Conservation (phyloP, 306 rosid genomes). For the Quercus gilva region DNA sequence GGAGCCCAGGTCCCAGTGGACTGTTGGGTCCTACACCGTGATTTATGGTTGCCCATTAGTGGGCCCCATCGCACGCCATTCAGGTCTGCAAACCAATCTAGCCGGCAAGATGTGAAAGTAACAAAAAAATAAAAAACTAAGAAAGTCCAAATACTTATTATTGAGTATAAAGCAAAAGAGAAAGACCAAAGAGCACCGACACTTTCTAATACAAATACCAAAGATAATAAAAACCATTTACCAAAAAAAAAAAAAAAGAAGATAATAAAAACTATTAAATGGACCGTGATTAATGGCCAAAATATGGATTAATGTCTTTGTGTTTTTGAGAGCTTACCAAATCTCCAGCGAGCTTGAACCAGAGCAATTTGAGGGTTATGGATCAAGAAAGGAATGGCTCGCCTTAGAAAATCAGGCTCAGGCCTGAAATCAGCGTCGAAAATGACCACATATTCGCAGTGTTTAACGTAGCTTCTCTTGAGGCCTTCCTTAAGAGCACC, state of each 20-base stretch:
- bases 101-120: constrained; percentile 19
- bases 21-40: constrained; percentile 50
- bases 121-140: not conserved
- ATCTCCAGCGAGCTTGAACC: constrained; percentile 99
- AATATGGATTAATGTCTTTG: not conserved
- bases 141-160: not conserved
- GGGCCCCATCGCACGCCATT: constrained; percentile 36
- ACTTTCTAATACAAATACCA: constrained; percentile 18
- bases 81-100: constrained; percentile 14
- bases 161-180: not conserved
- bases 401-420: constrained; percentile 79
- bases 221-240: not conserved
- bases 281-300: constrained; percentile 18
- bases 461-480: constrained; percentile 81
- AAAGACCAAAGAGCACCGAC: constrained; percentile 56
- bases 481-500: constrained; percentile 96
- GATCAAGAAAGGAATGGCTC: constrained; percentile 86
- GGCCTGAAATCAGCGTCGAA: constrained; percentile 96
- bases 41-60: constrained; percentile 44
- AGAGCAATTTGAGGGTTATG: constrained; percentile 80
- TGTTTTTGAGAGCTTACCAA: constrained; percentile 47
- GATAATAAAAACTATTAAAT: not conserved
- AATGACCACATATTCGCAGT: constrained; percentile 87
- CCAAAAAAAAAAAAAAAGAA: too few relatives aligned
- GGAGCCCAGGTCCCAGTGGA: not conserved